These are phyloP conservation scores for Solanum microdontum DNA, from an alignment of 257 asterid species.

Conservation along the genomic window DNA sequence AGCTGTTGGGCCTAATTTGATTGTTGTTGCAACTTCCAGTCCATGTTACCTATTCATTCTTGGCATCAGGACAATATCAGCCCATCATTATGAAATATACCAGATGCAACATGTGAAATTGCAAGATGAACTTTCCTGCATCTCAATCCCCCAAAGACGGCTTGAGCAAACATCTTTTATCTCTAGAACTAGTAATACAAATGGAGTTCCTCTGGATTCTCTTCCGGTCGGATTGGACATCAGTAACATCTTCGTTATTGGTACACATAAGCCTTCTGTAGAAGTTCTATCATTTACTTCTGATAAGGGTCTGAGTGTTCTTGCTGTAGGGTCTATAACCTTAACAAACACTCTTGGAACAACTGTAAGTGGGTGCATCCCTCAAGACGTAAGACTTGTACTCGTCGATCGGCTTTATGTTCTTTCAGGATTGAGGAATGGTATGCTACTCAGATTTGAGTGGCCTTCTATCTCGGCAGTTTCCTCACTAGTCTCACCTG, in stretches of 20 bases:
- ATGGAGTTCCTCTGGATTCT: constrained; percentile 14
- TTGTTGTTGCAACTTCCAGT: constrained; percentile 72
- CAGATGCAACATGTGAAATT: constrained; percentile 62
- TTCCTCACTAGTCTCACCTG: constrained; percentile 20
- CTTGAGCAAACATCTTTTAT: constrained; percentile 18
- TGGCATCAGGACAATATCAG: constrained; percentile 45
- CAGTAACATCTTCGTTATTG: constrained; percentile 52
- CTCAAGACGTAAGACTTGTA: constrained; percentile 91
- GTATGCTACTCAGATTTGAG: constrained; percentile 98
- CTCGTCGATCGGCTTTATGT: constrained; percentile 73
- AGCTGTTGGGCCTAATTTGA: constrained; percentile 80
- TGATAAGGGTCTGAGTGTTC: constrained; percentile 55
- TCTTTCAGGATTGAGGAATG: constrained; percentile 92
- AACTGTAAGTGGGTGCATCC: constrained; percentile 74
- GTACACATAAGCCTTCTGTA: constrained; percentile 95
- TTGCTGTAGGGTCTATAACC: constrained; percentile 67
- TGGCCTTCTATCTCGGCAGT: constrained; percentile 58
- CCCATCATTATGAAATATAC: constrained; percentile 42
- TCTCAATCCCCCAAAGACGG: constrained; percentile 57
- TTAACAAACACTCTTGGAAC: constrained; percentile 68
- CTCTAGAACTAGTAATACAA: constrained; percentile 22
- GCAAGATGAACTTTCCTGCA: constrained; percentile 88
- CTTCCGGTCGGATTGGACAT: constrained; percentile 24
- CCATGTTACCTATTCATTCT: constrained; percentile 71
- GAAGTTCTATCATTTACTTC: constrained; percentile 64